Base-by-base conservation (phyloP, 441 rosid species). In the Iberis amara region DNA sequence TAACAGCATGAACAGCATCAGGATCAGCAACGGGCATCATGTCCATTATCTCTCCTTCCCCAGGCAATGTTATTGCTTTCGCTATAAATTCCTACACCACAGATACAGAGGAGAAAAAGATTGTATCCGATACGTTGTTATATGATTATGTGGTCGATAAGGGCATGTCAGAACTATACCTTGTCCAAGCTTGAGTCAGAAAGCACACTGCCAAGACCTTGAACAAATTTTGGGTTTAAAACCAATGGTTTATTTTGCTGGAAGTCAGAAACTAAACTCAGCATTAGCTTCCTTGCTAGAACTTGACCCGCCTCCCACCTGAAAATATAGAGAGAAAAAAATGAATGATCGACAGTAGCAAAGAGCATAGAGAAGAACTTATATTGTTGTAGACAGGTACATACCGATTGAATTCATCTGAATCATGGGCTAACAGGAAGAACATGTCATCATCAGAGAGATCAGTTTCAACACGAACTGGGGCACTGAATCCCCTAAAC, bases 291-390 rank as follows among this genome's bases (percentile, higher is more conserved):
- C 75, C 96, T 82, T 40, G 86, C 94, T 60, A 92, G 69, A 47
- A 89, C 55, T 70, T 92, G 99, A 44, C 99, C 97, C 0, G 97
- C 91, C 76, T 92, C 99, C 99, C 99, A 92, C 39, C 98, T 86
- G 61, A 71, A 26, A 68, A 62, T 55, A 49, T 28, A 49, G 51
- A 26, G 65, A 45, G 47, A 30, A 64, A 46, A 47, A 18, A 3
- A 35, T 1, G 24, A 36, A 47, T 47, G 15, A 37, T 30, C 3
- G 0, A 60, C 47, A n/a, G 4, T 18, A 37, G 5, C 9, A 37
- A 47, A 54, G 41, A 35, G 56, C 23, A 59, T 18, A 51, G 15
- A 41, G 28, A 46, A 45, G 45, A 44, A 14, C 39, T 52, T 13
- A 35, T 11, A 40, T 27, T 18, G 40, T 54, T 26, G 40, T 48